Evolutionary conservation across 352 stramenopile genomes (phyloP).

Genomic region (Pythium folliculosum): DNA sequence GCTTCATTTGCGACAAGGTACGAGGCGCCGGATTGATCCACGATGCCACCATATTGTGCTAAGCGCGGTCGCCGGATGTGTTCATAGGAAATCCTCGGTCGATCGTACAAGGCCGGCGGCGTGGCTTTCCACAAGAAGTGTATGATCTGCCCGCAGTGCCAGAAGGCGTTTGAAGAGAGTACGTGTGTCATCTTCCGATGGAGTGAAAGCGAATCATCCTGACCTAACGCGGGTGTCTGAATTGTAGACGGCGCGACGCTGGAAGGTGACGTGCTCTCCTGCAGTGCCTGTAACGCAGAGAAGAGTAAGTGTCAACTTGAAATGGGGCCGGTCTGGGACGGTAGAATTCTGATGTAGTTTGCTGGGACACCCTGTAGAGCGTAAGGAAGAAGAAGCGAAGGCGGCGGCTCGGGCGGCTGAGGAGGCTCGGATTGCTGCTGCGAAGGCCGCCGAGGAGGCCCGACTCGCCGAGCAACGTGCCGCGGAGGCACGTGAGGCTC

Average conservation of each 20-base stretch:
- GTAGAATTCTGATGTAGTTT: background rate
- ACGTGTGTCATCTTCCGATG: slow-evolving; percentile 2
- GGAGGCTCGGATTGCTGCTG: slow-evolving; percentile 22
- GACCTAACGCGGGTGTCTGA: background rate
- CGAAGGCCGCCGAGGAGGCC: slow-evolving; percentile 23
- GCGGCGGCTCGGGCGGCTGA: slow-evolving; percentile 30
- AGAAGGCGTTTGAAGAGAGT: slow-evolving; percentile 72
- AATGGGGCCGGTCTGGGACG: background rate
- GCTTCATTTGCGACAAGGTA: slow-evolving; percentile 73
- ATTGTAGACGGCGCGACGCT: slow-evolving; percentile 45
- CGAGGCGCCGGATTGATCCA: background rate
- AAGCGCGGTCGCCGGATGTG: background rate
- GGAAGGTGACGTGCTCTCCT: slow-evolving; percentile 59
- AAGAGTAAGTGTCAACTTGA: slow-evolving; percentile 34
- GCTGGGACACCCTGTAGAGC: slow-evolving; percentile 15
- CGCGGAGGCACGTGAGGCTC: slow-evolving; percentile 30
- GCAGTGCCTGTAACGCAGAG: slow-evolving; percentile 48
- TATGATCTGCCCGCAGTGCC: slow-evolving; percentile 74
- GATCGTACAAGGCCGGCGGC: slow-evolving; percentile 67
- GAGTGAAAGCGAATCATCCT: background rate
- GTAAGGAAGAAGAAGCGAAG: slow-evolving; percentile 34
- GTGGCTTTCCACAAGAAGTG: slow-evolving; percentile 77
- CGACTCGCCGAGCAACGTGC: slow-evolving; percentile 35
- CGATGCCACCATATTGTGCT: too few species aligned
- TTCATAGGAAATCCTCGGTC: slow-evolving; percentile 69